Base-by-base conservation (phyloP, 768 basidiomycete species). In the Flagelloscypha sp. region DNA sequence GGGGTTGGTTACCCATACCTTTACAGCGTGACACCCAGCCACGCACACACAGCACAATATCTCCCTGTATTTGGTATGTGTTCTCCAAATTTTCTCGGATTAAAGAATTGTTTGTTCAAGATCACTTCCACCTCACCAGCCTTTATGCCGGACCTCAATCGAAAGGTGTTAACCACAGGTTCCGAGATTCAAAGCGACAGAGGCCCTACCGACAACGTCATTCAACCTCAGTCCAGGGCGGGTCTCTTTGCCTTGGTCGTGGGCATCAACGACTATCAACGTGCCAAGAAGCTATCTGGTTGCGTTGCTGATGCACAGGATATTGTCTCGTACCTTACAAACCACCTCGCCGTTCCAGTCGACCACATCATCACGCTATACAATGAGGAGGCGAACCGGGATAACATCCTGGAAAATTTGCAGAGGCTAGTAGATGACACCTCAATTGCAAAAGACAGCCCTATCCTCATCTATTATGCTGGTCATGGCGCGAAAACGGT, bases 161-260 rank as follows among this genome's bases (percentile, higher is more conserved):
- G n/a, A n/a, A n/a, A n/a, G n/a, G n/a, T n/a, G n/a, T n/a, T n/a
- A n/a, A n/a, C n/a, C n/a, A n/a, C n/a, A n/a, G n/a, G n/a, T n/a
- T n/a, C n/a, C n/a, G n/a, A n/a, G n/a, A n/a, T n/a, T n/a, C n/a
- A n/a, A n/a, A n/a, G n/a, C n/a, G n/a, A n/a, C n/a, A n/a, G n/a
- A n/a, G n/a, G n/a, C n/a, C n/a, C n/a, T n/a, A n/a, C n/a, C n/a
- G n/a, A n/a, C n/a, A n/a, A n/a, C n/a, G n/a, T n/a, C n/a, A n/a
- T n/a, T n/a, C n/a, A n/a, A n/a, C n/a, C n/a, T n/a, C n/a, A n/a
- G n/a, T n/a, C n/a, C n/a, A n/a, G n/a, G n/a, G n/a, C n/a, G n/a
- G n/a, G n/a, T n/a, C n/a, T 66, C 30, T 61, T 64, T 10, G 65
- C 65, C 7, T 50, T 70, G 17, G 51, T 67, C 32, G 62, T 70